Base-by-base conservation (phyloP, 805 yeast genomes). In the Candida railenensis region DNA sequence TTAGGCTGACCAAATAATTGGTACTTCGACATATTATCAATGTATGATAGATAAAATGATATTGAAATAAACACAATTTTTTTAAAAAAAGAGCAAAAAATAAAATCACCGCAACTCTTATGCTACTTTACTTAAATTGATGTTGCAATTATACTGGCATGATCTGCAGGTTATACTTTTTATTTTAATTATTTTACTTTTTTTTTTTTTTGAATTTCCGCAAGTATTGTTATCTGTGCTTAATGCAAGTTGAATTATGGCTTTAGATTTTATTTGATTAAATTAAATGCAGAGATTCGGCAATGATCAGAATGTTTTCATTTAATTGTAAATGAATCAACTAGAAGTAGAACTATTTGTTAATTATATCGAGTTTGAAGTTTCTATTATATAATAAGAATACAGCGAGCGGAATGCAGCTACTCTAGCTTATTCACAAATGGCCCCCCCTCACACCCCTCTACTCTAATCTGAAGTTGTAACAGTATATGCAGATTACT, bases 141-240 rank as follows among this genome's bases (percentile, higher is more conserved):
- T 36, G 39, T 36, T 36, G 39, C 39, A 36, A 36, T 36, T 36
- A 16, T 15, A 36, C 21, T n/a, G 16, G 39, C 22, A 15, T 36
- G 39, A 36, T 19, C 39, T 36, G 39, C 39, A 36, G 39, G 21
- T 20, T 19, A 36, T 15, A 16, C 39, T 36, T 36, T 33, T 15
- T 15, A 8, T 33, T 33, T 33, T 15, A 4, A 8, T 14, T 15
- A 33, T 15, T 33, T 15, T 15, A 33, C 15, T 33, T 15, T 33
- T 15, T 33, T 33, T 33, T 8, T 33, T 15, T 33, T 33, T 33
- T 33, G 37, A 5, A 5, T 34, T 16, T 25, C 11, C 30, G 5
- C 30, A 25, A 25, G 30, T 25, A 11, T 25, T 25, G 5, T 7
- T 25, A n/a, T n/a, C n/a, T n/a, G n/a, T n/a, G n/a, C 30, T 25